Evolutionary conservation across 495 filamentous ascomycete species (phyloP).

Genomic region (Aspergillus nidulans): DNA sequence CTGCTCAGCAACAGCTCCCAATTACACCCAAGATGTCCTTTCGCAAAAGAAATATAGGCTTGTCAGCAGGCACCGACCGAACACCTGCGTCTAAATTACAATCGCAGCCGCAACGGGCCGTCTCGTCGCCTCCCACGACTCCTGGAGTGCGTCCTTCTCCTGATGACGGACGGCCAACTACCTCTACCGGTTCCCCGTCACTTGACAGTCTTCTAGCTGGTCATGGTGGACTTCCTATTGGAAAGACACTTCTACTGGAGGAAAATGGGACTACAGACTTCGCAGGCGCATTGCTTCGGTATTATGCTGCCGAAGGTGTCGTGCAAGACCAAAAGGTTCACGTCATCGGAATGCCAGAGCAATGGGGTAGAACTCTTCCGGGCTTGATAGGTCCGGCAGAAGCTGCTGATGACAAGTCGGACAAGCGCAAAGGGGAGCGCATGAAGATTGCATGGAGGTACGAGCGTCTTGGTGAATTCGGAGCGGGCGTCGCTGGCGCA

Average conservation of each 20-base stretch:
- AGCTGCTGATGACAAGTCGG: conserved; percentile 37
- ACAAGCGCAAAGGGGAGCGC: conserved; percentile 53
- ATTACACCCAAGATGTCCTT: conserved; percentile 64
- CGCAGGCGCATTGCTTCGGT: conserved; percentile 74
- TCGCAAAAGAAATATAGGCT: conserved; percentile 76
- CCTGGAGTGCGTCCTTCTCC: conserved; percentile 84
- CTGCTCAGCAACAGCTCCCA: background rate
- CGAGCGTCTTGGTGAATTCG: conserved; percentile 71
- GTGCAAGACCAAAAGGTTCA: conserved; percentile 88
- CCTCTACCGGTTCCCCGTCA: conserved; percentile 82
- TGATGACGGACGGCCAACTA: conserved; percentile 80
- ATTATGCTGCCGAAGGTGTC: conserved; percentile 90
- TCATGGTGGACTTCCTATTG: conserved; percentile 82
- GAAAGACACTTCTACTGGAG: conserved; percentile 75
- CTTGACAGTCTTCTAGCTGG: conserved; percentile 83
- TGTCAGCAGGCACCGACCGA: conserved; percentile 45
- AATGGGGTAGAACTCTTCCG: conserved; percentile 80
- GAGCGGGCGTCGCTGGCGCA: conserved; percentile 46
- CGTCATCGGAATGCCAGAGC: conserved; percentile 71
- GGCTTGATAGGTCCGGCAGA: conserved; percentile 56
- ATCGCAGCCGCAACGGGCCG: conserved; percentile 26
- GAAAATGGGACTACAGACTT: conserved; percentile 96
- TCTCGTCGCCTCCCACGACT: conserved; percentile 35
- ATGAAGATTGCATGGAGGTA: conserved; percentile 99
- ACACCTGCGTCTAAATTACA: conserved; percentile 24